Evolutionary conservation across 2,329 filamentous ascomycete species (phyloP).

Genomic region (Penicillium sp.): DNA sequence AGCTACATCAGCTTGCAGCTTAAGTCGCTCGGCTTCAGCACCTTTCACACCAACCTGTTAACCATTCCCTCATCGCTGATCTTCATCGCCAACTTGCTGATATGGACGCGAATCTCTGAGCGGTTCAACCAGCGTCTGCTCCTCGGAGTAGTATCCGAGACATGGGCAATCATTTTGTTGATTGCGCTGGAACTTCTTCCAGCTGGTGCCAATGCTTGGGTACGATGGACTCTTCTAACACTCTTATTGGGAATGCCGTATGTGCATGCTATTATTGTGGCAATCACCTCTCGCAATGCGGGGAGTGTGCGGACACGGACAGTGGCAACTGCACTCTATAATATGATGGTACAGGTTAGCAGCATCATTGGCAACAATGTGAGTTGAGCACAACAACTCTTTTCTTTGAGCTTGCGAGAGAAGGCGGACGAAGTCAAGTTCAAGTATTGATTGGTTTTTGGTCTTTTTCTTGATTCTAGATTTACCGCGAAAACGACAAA

Average conservation of each 20-base stretch:
- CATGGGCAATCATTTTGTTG: conserved; percentile 50
- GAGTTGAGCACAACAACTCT: conserved; percentile 6
- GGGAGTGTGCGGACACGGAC: conserved; percentile 40
- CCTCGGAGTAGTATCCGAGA: conserved; percentile 48
- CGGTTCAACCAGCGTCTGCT: conserved; percentile 51
- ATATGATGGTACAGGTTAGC: conserved; percentile 42
- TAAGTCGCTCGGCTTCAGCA: conserved; percentile 52
- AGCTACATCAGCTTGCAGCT: conserved; percentile 39
- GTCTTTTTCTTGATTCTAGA: conserved; percentile 32
- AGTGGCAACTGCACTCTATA: conserved; percentile 42
- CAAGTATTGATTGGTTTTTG: background rate
- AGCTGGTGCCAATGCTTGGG: conserved; percentile 45
- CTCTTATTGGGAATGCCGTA: conserved; percentile 54
- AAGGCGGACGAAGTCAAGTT: background rate
- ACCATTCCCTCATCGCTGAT: conserved; percentile 54
- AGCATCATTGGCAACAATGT: conserved; percentile 39
- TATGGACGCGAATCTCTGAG: conserved; percentile 51
- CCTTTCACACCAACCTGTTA: conserved; percentile 57
- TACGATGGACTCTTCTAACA: conserved; percentile 47
- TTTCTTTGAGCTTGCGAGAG: background rate
- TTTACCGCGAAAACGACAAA: conserved; percentile 51
- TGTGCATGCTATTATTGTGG: conserved; percentile 51
- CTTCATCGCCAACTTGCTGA: conserved; percentile 53
- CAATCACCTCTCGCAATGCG: conserved; percentile 40
- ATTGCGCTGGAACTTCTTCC: conserved; percentile 49